Percentiles rank a stretch among this genome's conserved stretches.
phyloP scores from a whole-genome alignment of 2,329 filamentous ascomycete genomes.

The Diaporthe destruens region DNA sequence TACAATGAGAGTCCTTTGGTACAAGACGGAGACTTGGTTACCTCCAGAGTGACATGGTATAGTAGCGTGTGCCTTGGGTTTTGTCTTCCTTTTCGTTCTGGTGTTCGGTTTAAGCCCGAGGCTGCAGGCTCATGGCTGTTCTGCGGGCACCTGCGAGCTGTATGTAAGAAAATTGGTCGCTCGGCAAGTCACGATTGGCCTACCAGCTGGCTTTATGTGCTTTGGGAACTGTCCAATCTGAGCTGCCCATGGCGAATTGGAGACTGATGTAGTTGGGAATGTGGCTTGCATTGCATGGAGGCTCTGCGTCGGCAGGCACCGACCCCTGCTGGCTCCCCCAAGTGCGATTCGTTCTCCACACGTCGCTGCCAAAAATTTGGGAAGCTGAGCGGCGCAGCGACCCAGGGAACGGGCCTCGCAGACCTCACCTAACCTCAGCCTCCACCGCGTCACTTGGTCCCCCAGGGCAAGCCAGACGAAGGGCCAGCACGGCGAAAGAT shows the following conservation, averaged over 20 bases:
- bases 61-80: background rate
- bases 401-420: background rate
- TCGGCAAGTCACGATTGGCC: background rate
- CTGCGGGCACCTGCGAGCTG: background rate
- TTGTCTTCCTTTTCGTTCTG: background rate
- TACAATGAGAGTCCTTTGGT: background rate
- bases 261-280: slow-evolving; percentile 12
- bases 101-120: background rate
- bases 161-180: background rate
- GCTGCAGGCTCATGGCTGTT: slow-evolving; percentile 8
- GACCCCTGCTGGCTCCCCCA: slow-evolving; percentile 3
- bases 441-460: background rate
- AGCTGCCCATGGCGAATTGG: background rate
- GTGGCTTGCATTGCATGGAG: slow-evolving; percentile 37
- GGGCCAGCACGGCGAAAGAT: background rate
- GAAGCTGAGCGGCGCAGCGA: slow-evolving; percentile 30
- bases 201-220: background rate
- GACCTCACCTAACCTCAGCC: slow-evolving; percentile 1
- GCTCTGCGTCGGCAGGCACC: slow-evolving; percentile 29
- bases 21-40: background rate
- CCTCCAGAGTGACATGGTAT: slow-evolving; percentile 39
- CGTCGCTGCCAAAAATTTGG: slow-evolving; percentile 23
- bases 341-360: no score
- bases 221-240: background rate
- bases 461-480: background rate